These are phyloP conservation scores for Oemleria cerasiformis DNA, from an alignment of 306 rosid genomes.

Conservation along the genomic window DNA sequence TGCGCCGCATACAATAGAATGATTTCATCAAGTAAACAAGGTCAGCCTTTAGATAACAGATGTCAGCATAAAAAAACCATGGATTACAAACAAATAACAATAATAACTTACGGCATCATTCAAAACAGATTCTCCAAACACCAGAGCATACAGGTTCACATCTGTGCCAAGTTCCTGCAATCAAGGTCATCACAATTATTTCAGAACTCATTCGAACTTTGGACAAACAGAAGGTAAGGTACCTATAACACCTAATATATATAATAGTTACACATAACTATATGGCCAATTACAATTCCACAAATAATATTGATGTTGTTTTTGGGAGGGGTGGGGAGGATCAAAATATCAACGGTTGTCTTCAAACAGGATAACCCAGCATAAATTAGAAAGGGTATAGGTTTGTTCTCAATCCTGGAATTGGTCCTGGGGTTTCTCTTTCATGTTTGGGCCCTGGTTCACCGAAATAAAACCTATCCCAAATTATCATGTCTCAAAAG, in stretches of 20 bases:
- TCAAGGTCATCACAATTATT: conserved; percentile 18
- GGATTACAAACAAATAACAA: conserved; percentile 10
- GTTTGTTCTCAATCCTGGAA: not conserved
- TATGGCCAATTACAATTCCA: not conserved
- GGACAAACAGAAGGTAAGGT: not conserved
- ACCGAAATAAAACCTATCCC: conserved; percentile 1
- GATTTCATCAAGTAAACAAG: conserved; percentile 19
- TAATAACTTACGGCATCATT: conserved; percentile 83
- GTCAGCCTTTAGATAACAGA: conserved; percentile 25
- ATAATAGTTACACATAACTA: not conserved
- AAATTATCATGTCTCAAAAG: not conserved
- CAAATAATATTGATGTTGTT: not conserved
- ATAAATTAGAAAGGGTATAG: not conserved
- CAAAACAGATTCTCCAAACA: conserved; percentile 97
- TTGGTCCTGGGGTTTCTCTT: not conserved
- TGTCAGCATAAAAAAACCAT: conserved; percentile 17
- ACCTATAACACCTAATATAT: not conserved
- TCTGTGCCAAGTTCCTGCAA: conserved; percentile 94
- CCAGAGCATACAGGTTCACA: conserved; percentile 90
- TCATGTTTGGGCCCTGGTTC: conserved; percentile 1
- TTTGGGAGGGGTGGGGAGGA: not conserved
- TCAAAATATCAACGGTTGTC: not conserved
- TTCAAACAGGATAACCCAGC: no score
- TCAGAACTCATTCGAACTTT: not conserved
- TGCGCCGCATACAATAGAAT: conserved; percentile 18